Percentiles rank a stretch among this genome's conserved stretches.
Evolutionary conservation across 805 yeast species (phyloP).

Genomic region (Pichia nanzhaoensis): DNA sequence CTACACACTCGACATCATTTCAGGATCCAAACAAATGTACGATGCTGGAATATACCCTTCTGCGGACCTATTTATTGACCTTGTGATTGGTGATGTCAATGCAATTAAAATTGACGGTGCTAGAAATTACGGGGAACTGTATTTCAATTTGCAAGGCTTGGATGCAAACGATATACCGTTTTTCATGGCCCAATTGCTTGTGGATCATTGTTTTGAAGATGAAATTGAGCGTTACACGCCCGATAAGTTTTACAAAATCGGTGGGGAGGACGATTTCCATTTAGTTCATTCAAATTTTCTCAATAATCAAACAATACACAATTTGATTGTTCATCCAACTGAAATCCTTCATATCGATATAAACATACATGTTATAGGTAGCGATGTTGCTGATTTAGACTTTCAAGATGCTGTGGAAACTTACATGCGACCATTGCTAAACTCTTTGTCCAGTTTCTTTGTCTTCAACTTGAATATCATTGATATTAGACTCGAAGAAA

Average conservation of each 20-base stretch:
- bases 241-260: constrained; percentile 18
- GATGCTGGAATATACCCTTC: constrained; percentile 3
- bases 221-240: constrained; percentile 23
- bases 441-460: constrained; percentile 3
- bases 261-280: constrained; percentile 2
- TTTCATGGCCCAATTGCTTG: constrained; percentile 36
- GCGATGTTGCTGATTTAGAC: constrained; percentile 15
- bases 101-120: constrained; percentile 26
- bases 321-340: neutral
- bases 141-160: constrained; percentile 32
- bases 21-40: constrained; percentile 12
- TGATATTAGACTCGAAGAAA: neutral
- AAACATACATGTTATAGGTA: constrained; percentile 8
- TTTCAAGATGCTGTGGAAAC: constrained; percentile 15
- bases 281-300: constrained; percentile 13
- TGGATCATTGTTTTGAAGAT: constrained; percentile 26
- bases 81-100: constrained; percentile 18
- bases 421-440: constrained; percentile 7
- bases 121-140: constrained; percentile 24
- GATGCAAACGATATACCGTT: constrained; percentile 47
- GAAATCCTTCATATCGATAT: neutral
- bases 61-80: constrained; percentile 17
- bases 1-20: constrained; percentile 19
- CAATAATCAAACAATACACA: neutral
- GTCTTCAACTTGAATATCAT: constrained; percentile 1